A percentile compares a stretch with the other conserved stretches of the same genome.
These are phyloP conservation scores for Sisymbrium altissimum DNA, from an alignment of 345 rosid species.

Conservation along the genomic window DNA sequence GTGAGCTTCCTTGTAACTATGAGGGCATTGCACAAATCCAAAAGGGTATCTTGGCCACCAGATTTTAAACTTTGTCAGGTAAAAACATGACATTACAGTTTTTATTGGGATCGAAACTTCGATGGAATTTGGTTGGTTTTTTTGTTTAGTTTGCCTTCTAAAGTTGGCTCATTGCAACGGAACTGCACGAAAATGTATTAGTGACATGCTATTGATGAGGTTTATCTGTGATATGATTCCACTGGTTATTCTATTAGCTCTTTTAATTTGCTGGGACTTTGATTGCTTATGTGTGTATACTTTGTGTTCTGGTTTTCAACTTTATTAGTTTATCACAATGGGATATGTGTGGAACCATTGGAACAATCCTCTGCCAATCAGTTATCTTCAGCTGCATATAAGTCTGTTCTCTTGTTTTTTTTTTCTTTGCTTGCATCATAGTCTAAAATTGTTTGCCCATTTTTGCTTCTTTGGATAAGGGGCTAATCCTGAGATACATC, in stretches of 20 bases:
- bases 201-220: not conserved
- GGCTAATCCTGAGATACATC: conserved; percentile 31
- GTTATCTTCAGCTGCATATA: conserved; percentile 8
- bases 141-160: not conserved
- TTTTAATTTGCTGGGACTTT: not conserved
- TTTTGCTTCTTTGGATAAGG: conserved; percentile 32
- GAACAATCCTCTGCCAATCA: not conserved
- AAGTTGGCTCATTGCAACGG: not conserved
- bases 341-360: not conserved
- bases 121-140: not conserved
- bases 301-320: not conserved
- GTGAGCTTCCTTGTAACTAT: conserved; percentile 45
- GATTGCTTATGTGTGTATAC: not conserved
- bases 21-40: conserved; percentile 78
- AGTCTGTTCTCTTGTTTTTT: not conserved
- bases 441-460: conserved; percentile 26
- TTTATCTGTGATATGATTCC: not conserved
- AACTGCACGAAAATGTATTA: not conserved
- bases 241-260: not conserved
- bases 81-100: conserved; percentile 43
- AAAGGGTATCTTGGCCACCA: conserved; percentile 86
- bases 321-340: not conserved
- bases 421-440: not conserved
- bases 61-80: conserved; percentile 99
- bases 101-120: not conserved